Base-by-base conservation (phyloP, 208 protist species). In the Tetramitus jugosus region DNA sequence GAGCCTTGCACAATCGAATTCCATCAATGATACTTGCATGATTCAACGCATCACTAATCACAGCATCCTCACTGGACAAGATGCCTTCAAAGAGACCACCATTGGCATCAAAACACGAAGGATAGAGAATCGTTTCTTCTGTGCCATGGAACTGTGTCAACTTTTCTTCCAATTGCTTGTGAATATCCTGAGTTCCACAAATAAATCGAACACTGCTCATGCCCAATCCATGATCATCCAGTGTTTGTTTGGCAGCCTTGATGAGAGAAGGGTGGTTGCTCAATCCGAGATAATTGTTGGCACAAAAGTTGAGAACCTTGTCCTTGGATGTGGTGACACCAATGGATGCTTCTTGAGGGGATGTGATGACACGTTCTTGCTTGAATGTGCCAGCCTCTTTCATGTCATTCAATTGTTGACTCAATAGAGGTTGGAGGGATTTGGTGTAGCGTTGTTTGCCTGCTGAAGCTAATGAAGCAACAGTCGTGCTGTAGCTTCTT, bases 11-110 rank as follows among this genome's bases (percentile, higher is more conserved):
- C 29, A 94, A 83, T 13, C 91, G 79, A 60, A 94, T 89, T 37
- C 91, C 91, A 78, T 94, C 91, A 75, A 94, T 94, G 74, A 94
- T 94, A 46, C 83, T 89, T 8, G 91, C 91, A 81, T 94, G 91
- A 81, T 94, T 94, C 23, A 94, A 85, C 29, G 79, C 77, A 77
- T 93, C 90, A 39, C 76, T 84, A 69, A 94, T 87, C 60, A 93
- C 81, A n/a, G 86, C 87, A 78, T 92, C 88, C 33, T 91, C 82
- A 42, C 68, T 67, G 13, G 77, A 87, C 17, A 94, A 78, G 3
- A 93, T 40, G 23, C 84, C 78, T 82, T 94, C 91, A 83, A 94
- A 94, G 23, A 94, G 56, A 60, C 91, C 91, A 26, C 82, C 90
- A 77, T 94, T 94, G 37, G 91, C 91, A 82, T 94, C 91, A 79